Evolutionary conservation across 202 grass and related monocot genomes (phyloP), one percentile per base, ranked within the genome.

Genomic region (Elaeis oleifera): DNA sequence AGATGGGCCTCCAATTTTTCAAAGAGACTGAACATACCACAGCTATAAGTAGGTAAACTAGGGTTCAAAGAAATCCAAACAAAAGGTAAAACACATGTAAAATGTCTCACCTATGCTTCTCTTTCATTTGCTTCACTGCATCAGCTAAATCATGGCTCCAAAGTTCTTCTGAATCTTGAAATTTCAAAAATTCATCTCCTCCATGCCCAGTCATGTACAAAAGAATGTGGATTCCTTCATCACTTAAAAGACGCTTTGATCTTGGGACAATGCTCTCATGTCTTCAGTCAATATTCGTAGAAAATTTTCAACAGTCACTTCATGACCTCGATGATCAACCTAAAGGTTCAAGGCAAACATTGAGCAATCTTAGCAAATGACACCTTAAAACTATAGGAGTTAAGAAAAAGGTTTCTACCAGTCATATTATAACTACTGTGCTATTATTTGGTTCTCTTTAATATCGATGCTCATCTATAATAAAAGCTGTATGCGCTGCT

Each of bases 201-300:
- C 94, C 94, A 80, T 94, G 94, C 16, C 94, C 94, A 23, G 94
- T 99, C 94, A 99, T 94, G 76, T 99, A 99, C 31, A 99, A 65
- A 60, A 99, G 85, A 78, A 94, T 89, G 72, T 94, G 88, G 78
- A 88, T 94, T 72, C 94, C 94, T 80, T 99, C 88, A 72, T 99
- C 94, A 78, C 94, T 99, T 71, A 94, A 77, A 39, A 99, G 82
- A 57, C 82, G 80, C 74, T 99, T 89, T 65, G 94, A 94, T 88
- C 94, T 78, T 48, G 94, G 94, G 13, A 99, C 82, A 61, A 80
- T 66, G 32, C 60, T 82, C 60, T 80, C 85, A 56, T 92, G 88
- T 70, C 88, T 92, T 2, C 94, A 23, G 82, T 94, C 63, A 99
- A 65, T 77, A 99, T 69, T 48, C 88, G 74, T 58, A 99, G 68